Evolutionary conservation across 768 basidiomycete genomes (phyloP).

Genomic region (Termitomyces sp.): DNA sequence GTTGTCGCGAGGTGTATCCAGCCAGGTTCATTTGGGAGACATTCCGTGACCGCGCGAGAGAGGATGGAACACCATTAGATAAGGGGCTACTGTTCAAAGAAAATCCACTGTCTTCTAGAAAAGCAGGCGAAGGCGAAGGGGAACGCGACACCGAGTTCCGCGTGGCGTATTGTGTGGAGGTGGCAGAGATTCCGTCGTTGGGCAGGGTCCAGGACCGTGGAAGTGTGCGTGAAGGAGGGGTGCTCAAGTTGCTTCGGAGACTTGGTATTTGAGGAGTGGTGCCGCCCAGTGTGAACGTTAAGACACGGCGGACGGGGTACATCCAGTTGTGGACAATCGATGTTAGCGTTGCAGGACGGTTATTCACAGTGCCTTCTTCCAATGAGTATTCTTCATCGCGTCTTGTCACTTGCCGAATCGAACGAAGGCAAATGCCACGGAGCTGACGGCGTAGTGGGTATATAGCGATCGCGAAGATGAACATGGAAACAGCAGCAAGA

Average conservation of each 20-base stretch:
- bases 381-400: conserved; percentile 36
- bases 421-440: conserved; percentile 39
- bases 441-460: conserved; percentile 58
- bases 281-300: conserved; percentile 20
- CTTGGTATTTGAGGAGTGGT: conserved; percentile 20
- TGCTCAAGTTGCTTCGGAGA: conserved; percentile 17
- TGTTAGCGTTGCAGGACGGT: conserved; percentile 28
- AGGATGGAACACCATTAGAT: conserved; percentile 25
- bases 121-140: conserved; percentile 40
- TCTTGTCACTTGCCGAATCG: conserved; percentile 28
- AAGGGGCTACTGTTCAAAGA: conserved; percentile 7
- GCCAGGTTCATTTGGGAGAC: conserved; percentile 60
- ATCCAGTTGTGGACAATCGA: conserved; percentile 24
- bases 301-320: conserved; percentile 27
- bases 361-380: conserved; percentile 43
- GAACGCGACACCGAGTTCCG: conserved; percentile 35
- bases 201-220: conserved; percentile 32
- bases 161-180: conserved; percentile 30
- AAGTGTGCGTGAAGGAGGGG: conserved; percentile 25
- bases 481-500: conserved; percentile 44
- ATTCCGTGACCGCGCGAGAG: conserved; percentile 60
- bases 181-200: conserved; percentile 21
- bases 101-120: conserved; percentile 28
- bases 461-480: conserved; percentile 36
- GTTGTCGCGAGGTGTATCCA: conserved; percentile 40